Evolutionary conservation across 192 early-diverging fungal species (phyloP).

Genomic region (Coemansia sp.): DNA sequence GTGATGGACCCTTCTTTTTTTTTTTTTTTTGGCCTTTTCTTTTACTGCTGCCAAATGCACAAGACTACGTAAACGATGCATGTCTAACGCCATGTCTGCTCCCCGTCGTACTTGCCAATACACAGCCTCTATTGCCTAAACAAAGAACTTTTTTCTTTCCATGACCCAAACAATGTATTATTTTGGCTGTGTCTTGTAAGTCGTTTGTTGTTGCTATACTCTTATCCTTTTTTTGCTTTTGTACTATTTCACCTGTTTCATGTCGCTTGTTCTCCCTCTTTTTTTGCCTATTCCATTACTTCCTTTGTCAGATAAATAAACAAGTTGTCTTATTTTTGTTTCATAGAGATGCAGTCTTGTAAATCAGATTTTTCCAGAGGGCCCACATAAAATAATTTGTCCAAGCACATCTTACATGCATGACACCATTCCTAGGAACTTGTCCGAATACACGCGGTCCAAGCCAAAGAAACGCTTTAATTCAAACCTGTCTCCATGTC

Average conservation of each 20-base stretch:
- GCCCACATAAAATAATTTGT: not conserved
- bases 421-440: not conserved
- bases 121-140: not conserved
- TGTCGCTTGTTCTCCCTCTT: not conserved
- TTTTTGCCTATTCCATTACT: not conserved
- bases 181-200: not conserved
- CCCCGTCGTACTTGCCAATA: not conserved
- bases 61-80: conserved; percentile 6
- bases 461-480: not conserved
- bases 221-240: not conserved
- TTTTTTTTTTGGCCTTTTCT: not conserved
- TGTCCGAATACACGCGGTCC: not conserved
- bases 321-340: not conserved
- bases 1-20: not conserved
- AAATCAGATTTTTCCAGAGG: not conserved
- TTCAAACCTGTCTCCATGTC: not conserved
- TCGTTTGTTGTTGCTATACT: not conserved
- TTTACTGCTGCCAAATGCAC: conserved; percentile 4
- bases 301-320: not conserved
- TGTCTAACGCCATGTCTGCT: conserved; percentile 5
- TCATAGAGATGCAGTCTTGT: not conserved
- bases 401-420: not conserved
- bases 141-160: not conserved
- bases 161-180: not conserved
- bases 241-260: not conserved